Conservation (phyloP, 2,329 filamentous ascomycete species). For the Raffaelea deltoideospora region DNA sequence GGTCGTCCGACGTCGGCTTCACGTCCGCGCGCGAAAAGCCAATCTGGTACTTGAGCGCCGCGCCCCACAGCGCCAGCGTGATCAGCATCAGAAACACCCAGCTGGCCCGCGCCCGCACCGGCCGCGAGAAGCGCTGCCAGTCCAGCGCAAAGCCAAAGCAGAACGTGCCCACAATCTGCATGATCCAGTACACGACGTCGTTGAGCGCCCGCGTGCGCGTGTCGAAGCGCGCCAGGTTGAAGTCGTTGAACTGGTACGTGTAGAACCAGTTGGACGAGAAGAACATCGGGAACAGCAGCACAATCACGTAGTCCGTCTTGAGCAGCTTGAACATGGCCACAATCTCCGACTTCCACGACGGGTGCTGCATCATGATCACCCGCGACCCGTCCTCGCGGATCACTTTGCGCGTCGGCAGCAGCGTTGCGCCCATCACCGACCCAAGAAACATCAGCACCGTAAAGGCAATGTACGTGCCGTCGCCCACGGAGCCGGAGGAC, state of each 20-base stretch:
- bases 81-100: constrained; percentile 30
- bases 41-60: constrained; percentile 52
- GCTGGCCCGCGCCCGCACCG: constrained; percentile 26
- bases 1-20: constrained; percentile 36
- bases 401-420: background rate
- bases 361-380: constrained; percentile 57
- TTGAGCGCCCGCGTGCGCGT: constrained; percentile 40
- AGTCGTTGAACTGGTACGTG: constrained; percentile 39
- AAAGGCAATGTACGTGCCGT: constrained; percentile 2
- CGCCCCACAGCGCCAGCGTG: constrained; percentile 40
- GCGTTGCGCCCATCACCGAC: constrained; percentile 32
- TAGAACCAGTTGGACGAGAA: constrained; percentile 51
- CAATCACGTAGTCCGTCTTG: constrained; percentile 44
- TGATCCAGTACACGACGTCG: constrained; percentile 38
- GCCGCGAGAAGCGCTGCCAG: constrained; percentile 24
- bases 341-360: constrained; percentile 55
- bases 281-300: constrained; percentile 62
- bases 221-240: constrained; percentile 39
- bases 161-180: constrained; percentile 38
- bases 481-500: constrained; percentile 5
- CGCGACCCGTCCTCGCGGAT: constrained; percentile 44
- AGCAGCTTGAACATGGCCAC: constrained; percentile 47
- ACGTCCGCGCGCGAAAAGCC: no score
- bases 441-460: constrained; percentile 11
- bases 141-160: constrained; percentile 31